Base-by-base conservation (phyloP, 805 yeast species). In the Candida railenensis region DNA sequence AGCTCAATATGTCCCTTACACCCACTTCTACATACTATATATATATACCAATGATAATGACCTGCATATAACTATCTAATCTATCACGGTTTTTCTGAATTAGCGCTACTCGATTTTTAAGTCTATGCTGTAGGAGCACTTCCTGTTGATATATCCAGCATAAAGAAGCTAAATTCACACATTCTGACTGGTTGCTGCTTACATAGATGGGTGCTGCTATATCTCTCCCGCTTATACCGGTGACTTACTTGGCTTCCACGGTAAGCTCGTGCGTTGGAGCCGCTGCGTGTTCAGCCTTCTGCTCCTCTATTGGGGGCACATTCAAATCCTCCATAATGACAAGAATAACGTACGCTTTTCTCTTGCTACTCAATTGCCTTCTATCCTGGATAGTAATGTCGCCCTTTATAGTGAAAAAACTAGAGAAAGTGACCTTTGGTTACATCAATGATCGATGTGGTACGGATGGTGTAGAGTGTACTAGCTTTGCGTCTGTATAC, bases 401-500 rank as follows among this genome's bases (percentile, higher is more conserved):
- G 15, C 89, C 89, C 50, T 85, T 87, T 65, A 82, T 92, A 3
- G 77, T 85, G 16, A 74, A 81, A 48, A 80, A 87, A 67, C 81
- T 94, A 7, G 94, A 86, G 49, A 78, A 77, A 48, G 73, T 89
- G 5, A 76, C 89, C 0, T 77, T 83, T 66, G 89, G 89, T 12
- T 73, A 78, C 48, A 80, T 87, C 58, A 84, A 83, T 55, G 76
- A 76, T 51, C 82, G 80, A 37, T 92, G 99, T 67, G 82, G 76
- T 2, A 72, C 73, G 4, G 74, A 83, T 38, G 96, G 94, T 12
- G 80, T 81, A 19, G 85, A 87, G 55, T 90, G 96, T 64, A 73
- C 73, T 40, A 96, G 97, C 40, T 94, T 92, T 65, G 88, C 89
- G 14, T 91, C 96, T 3, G 97, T 94, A n/a, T 95, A 94, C 62